Base-by-base conservation (phyloP, 2,329 filamentous ascomycete genomes). In the Dactylellina sp. region DNA sequence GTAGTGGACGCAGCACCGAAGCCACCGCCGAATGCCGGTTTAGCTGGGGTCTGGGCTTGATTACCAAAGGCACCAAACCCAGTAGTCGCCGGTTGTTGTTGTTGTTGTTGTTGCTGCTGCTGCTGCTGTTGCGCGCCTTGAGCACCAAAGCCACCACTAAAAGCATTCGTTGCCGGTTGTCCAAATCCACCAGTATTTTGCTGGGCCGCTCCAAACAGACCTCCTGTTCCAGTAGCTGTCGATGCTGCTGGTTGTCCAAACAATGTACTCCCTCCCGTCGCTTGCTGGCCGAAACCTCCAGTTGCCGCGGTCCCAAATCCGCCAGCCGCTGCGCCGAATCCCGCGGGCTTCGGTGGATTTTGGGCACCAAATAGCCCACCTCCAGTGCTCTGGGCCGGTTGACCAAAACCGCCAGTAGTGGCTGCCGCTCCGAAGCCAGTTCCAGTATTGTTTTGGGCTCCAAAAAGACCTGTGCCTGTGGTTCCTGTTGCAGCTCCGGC, bases 171-270 rank as follows among this genome's bases (percentile, higher is more conserved):
- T 83, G 80, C 32, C 24, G 75, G 75, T 55, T 76, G 77, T 25
- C 81, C 81, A 59, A 82, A 81, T 7, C 81, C 71, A 50, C 78
- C 76, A 42, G 79, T 78, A 71, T 77, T 78, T 68, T 60, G 77
- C 71, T 82, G 81, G 18, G 78, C 80, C 65, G 78, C 81, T 61
- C 81, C 80, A 71, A 83, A 83, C 6, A 83, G 64, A 37, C 84
- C 83, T 35, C 82, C 81, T 14, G 80, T 78, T 32, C 80, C 79
- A 24, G 78, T 79, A 24, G 79, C 77, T 40, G 78, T 66, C 76
- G 71, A 75, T 75, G 78, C 12, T 75, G 76, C 56, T 77, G 78
- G 40, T 63, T 77, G 78, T 11, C 80, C 80, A 75, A 85, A 85
- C 9, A 84, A 71, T 40, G 80, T 79, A 16, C 80, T 79, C 18